A percentile compares a stretch with the other conserved stretches of the same genome.
Conservation (phyloP, 2,329 filamentous ascomycete species). For the Diaporthe velutina region DNA sequence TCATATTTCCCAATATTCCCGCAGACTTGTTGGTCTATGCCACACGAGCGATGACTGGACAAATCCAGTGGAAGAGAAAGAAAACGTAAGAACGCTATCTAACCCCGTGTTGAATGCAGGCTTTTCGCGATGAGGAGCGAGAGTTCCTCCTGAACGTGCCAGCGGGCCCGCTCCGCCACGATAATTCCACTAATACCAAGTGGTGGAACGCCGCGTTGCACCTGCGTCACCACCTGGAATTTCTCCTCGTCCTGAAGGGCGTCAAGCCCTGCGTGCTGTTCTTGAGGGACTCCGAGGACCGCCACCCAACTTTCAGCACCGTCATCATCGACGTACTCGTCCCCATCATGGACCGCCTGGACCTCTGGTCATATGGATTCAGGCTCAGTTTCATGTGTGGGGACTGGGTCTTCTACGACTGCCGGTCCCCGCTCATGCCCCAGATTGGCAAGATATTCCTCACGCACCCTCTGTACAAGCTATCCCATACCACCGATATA, state of each 20-base stretch:
- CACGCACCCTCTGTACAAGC: background rate
- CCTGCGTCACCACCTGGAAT: background rate
- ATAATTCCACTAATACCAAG: no score
- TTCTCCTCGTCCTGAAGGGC: background rate
- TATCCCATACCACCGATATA: background rate
- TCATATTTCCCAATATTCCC: no score
- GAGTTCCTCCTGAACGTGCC: background rate
- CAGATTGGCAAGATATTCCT: background rate
- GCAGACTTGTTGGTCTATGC: no score
- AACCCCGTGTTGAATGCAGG: background rate
- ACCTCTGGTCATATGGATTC: background rate
- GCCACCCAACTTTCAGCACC: background rate
- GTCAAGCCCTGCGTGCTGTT: background rate
- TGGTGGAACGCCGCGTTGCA: background rate
- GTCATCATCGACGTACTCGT: background rate
- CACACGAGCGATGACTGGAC: no score
- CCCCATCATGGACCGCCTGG: background rate
- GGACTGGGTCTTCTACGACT: background rate
- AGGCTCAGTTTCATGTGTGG: background rate
- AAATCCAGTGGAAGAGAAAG: no score
- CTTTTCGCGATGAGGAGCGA: background rate
- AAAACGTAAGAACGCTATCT: background rate
- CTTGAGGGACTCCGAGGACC: no score
- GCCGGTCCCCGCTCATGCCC: background rate
- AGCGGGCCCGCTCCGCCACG: background rate